These are phyloP conservation scores for Rhytidiadelphus loreus DNA, from an alignment of 225 moss, liverwort and hornwort species.

Conservation along the genomic window DNA sequence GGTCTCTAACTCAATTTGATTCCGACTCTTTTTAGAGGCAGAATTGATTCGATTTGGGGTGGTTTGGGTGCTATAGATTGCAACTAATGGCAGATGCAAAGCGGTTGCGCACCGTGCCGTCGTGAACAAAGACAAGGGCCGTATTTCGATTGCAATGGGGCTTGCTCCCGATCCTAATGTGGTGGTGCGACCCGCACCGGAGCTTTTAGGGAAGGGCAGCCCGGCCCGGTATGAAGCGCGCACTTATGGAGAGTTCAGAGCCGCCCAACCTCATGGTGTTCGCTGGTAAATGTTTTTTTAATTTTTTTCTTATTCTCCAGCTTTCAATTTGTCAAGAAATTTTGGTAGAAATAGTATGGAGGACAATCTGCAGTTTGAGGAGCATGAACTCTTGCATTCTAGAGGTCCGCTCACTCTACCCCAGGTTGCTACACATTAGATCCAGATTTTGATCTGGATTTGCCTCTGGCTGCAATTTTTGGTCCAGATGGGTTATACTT, in stretches of 20 bases:
- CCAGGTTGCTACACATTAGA: background rate
- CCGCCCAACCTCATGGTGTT: conserved; percentile 2
- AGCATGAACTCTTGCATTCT: background rate
- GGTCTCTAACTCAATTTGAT: background rate
- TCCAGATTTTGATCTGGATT: background rate
- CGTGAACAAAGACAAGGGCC: conserved; percentile 24
- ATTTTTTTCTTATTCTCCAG: background rate
- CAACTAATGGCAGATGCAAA: conserved; percentile 17
- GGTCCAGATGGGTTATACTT: background rate
- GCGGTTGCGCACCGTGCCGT: conserved; percentile 21
- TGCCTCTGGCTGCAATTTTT: background rate
- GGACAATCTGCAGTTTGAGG: background rate
- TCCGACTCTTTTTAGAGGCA: background rate
- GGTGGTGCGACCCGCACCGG: conserved; percentile 12
- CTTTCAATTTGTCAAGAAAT: background rate
- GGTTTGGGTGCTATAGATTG: conserved; percentile 7
- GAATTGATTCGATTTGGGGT: background rate
- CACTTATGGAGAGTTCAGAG: conserved; percentile 3
- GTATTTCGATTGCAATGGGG: conserved; percentile 28
- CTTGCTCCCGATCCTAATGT: conserved; percentile 6
- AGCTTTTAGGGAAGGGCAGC: background rate
- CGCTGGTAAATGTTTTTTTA: background rate
- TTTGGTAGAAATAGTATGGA: background rate
- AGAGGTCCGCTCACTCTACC: background rate
- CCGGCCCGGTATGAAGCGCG: conserved; percentile 1